Evolutionary conservation across 257 asterid genomes (phyloP).

Genomic region (Solanum lignicaule): DNA sequence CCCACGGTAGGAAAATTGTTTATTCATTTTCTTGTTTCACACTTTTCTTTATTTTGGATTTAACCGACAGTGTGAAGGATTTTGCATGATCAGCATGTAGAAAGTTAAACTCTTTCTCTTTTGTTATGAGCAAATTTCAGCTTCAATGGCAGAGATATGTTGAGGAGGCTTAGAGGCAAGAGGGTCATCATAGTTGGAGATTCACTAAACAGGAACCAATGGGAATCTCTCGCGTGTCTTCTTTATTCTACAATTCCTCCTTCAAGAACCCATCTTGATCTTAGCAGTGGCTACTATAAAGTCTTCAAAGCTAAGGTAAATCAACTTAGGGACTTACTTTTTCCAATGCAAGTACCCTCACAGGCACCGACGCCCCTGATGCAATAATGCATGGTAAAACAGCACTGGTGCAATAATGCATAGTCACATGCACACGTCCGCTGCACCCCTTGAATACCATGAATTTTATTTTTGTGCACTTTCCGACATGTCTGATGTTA

Average conservation of each 20-base stretch:
- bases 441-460: neutral
- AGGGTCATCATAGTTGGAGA: slow-evolving; percentile 11
- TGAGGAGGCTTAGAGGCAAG: slow-evolving; percentile 8
- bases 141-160: slow-evolving; percentile 8
- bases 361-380: neutral
- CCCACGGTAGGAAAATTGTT: slow-evolving; percentile 4
- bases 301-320: slow-evolving; percentile 14
- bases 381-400: neutral
- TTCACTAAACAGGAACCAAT: slow-evolving; percentile 13
- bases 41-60: neutral
- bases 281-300: slow-evolving; percentile 3
- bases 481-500: neutral
- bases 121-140: neutral
- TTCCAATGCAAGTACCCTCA: neutral
- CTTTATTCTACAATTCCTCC: slow-evolving; percentile 12
- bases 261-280: slow-evolving; percentile 3
- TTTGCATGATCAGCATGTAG: neutral
- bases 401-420: neutral
- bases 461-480: neutral
- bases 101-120: neutral
- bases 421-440: neutral
- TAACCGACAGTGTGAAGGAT: neutral
- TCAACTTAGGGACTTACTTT: neutral
- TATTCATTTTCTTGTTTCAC: neutral
- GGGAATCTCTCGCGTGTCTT: slow-evolving; percentile 12